Evolutionary conservation across 1,139 yeast species (phyloP).

Genomic region (Geotrichum europaeum): DNA sequence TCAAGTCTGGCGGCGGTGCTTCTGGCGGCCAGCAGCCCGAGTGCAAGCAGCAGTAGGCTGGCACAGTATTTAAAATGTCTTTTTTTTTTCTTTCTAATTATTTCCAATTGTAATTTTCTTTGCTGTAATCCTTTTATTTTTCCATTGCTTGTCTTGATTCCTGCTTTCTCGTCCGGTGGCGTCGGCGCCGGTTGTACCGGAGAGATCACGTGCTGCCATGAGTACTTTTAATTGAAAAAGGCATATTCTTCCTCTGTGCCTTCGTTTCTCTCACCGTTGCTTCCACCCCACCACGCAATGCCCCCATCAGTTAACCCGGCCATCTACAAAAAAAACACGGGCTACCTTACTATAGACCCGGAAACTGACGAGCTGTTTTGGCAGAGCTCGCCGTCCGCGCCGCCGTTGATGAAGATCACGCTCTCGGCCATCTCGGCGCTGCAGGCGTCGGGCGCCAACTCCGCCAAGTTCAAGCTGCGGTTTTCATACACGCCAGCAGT

Average conservation of each 20-base stretch:
- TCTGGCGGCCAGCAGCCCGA: constrained; percentile 21
- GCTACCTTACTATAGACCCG: constrained; percentile 22
- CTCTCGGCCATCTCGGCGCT: constrained; percentile 42
- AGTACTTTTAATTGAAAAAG: background rate
- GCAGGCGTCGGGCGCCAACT: constrained; percentile 68
- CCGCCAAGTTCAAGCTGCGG: constrained; percentile 64
- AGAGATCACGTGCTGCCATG: background rate
- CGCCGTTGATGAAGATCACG: constrained; percentile 18
- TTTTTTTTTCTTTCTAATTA: background rate
- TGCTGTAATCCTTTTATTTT: background rate
- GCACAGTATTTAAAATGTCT: background rate
- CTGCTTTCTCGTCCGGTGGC: background rate
- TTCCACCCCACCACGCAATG: constrained; percentile 4
- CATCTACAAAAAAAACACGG: constrained; percentile 28
- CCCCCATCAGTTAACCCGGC: constrained; percentile 23
- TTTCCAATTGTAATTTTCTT: background rate
- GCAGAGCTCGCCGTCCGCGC: constrained; percentile 22
- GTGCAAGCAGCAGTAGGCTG: constrained; percentile 13
- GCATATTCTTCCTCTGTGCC: background rate
- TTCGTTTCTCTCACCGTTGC: background rate
- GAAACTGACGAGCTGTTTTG: constrained; percentile 23
- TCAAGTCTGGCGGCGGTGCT: constrained; percentile 26
- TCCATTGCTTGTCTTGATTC: background rate
- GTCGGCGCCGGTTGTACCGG: background rate
- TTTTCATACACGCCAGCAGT: constrained; percentile 36